These are phyloP conservation scores for Phyllosticta citriasiana DNA, from an alignment of 2,329 filamentous ascomycete species.

Conservation along the genomic window DNA sequence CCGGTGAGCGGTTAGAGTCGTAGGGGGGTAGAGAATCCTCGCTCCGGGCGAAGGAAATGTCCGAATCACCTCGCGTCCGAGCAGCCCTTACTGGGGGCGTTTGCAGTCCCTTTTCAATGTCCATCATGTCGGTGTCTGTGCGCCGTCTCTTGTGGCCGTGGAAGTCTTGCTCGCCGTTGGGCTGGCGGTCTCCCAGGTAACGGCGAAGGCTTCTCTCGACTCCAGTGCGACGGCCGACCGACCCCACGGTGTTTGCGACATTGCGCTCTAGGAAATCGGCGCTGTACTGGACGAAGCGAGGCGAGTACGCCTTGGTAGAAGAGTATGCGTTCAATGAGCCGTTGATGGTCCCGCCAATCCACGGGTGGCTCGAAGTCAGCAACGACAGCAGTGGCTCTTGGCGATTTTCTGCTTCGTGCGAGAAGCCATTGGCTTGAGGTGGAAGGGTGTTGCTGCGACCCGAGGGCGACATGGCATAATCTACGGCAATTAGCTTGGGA, in stretches of 20 bases:
- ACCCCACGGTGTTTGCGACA: slow-evolving; percentile 76
- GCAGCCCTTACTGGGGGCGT: slow-evolving; percentile 3
- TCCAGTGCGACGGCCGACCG: slow-evolving; percentile 73
- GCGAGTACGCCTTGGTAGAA: slow-evolving; percentile 81
- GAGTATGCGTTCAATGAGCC: slow-evolving; percentile 78
- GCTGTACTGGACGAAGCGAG: slow-evolving; percentile 73
- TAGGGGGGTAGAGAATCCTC: slow-evolving; percentile 71
- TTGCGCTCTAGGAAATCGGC: slow-evolving; percentile 87
- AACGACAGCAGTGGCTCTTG: slow-evolving; percentile 75
- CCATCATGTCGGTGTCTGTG: slow-evolving; percentile 33
- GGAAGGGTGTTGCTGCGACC: slow-evolving; percentile 22
- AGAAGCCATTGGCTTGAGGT: slow-evolving; percentile 25
- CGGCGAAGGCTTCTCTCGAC: slow-evolving; percentile 80
- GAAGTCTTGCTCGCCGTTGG: slow-evolving; percentile 36
- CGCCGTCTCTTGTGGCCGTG: slow-evolving; percentile 33
- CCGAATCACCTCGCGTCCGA: slow-evolving; percentile 2
- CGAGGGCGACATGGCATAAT: slow-evolving; percentile 33
- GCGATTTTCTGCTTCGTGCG: slow-evolving; percentile 40
- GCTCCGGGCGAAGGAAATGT: neutral
- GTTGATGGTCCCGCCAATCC: slow-evolving; percentile 76
- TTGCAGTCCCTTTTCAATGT: slow-evolving; percentile 36
- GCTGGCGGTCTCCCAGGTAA: slow-evolving; percentile 58
- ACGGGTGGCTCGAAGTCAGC: slow-evolving; percentile 77
- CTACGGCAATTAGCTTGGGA: slow-evolving; percentile 19
- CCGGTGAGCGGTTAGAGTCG: slow-evolving; percentile 65